phyloP scores from a whole-genome alignment of 2,329 filamentous ascomycete species.

The Pseudofabraea citricarpa region DNA sequence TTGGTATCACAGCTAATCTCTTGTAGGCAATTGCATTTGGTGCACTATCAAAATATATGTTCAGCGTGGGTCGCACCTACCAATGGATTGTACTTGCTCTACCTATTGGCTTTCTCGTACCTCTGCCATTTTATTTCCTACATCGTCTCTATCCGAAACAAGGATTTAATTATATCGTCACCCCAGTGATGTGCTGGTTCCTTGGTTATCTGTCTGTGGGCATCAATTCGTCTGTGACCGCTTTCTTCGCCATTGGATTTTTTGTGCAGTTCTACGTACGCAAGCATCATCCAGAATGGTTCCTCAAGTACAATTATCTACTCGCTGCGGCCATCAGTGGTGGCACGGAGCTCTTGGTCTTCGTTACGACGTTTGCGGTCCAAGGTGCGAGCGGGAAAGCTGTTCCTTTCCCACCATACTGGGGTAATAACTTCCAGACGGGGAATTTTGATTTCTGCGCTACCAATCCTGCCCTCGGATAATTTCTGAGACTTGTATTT shows the following conservation, averaged over 20 bases:
- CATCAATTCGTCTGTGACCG: slow-evolving; percentile 32
- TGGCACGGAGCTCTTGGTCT: slow-evolving; percentile 33
- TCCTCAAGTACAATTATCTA: slow-evolving; percentile 35
- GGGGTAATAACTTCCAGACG: slow-evolving; percentile 26
- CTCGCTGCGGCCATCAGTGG: slow-evolving; percentile 33
- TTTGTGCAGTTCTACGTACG: slow-evolving; percentile 33
- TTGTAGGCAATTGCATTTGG: slow-evolving; percentile 32
- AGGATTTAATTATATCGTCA: slow-evolving; percentile 32
- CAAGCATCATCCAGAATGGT: slow-evolving; percentile 26
- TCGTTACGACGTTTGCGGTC: slow-evolving; percentile 35
- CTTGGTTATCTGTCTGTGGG: slow-evolving; percentile 37
- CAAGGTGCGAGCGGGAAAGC: slow-evolving; percentile 35
- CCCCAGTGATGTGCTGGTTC: slow-evolving; percentile 37
- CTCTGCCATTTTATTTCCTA: slow-evolving; percentile 34
- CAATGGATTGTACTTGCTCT: slow-evolving; percentile 33
- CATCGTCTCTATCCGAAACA: slow-evolving; percentile 25
- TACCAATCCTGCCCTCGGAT: slow-evolving; percentile 7
- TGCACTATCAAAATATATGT: slow-evolving; percentile 37
- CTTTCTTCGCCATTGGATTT: slow-evolving; percentile 30
- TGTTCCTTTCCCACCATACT: slow-evolving; percentile 30
- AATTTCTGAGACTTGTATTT: slow-evolving; percentile 10
- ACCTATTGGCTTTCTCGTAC: slow-evolving; percentile 36
- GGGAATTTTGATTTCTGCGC: slow-evolving; percentile 15
- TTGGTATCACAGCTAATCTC: too few species aligned
- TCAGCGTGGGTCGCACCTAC: slow-evolving; percentile 33